Evolutionary conservation across 768 basidiomycete species (phyloP), one percentile per base, ranked within the genome.

Genomic region (Chalciporus sphaerocephalus): DNA sequence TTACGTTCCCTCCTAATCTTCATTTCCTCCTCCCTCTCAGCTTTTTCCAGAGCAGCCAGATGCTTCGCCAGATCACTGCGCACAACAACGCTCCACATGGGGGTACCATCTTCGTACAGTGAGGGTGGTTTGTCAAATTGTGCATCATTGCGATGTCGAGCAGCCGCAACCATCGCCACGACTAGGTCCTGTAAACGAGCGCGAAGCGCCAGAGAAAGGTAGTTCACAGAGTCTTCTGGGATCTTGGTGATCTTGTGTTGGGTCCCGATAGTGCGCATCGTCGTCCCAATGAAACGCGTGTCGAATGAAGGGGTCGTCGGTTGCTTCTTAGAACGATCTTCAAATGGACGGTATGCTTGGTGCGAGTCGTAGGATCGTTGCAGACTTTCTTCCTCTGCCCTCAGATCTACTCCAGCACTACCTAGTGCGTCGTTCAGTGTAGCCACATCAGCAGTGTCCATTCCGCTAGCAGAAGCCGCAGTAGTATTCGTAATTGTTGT

Each of bases 321-420:
- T 59, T 92, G 89, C 59, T 87, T 90, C 38, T 79, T 79, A 3
- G 84, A 78, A 11, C 90, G 84, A 66, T 92, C 91, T 62, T 88
- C 85, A 56, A 79, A 83, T 1, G 78, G 65, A 11, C 85, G 79
- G 58, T 82, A 85, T 15, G 77, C 49, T 36, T 79, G 76, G 51
- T 81, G 83, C 35, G 74, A 75, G 47, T 83, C 79, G 45, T 82
- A 74, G 3, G 74, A 70, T 32, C 85, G 74, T 53, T 90, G 87
- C 5, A 92, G 67, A 4, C 78, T 74, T 62, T 92, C 91, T 69
- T 92, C 90, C 64, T 92, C 91, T 0, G 91, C 91, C 60, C 85
- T 69, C n/a, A 92, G 68, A 67, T 92, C 90, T 6, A 92, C 88
- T 10, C 90, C 89, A 6, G 88, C 89, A 58, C 87, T 89, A 5